Base-by-base conservation (phyloP, 768 basidiomycete genomes). In the Strobilomyces dryophilus region DNA sequence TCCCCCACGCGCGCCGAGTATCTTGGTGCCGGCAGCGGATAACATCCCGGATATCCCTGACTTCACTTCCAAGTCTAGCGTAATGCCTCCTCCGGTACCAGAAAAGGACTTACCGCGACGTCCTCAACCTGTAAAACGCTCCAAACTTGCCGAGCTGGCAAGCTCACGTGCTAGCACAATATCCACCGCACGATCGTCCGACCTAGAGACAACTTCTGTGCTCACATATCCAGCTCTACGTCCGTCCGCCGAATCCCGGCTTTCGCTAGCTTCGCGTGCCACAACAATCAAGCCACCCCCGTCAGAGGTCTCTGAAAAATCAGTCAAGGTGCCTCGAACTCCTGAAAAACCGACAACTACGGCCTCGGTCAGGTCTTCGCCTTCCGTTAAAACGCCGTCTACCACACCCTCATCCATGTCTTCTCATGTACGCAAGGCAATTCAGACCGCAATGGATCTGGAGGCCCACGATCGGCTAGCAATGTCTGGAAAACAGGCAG, bases 171-270 rank as follows among this genome's bases (percentile, higher is more conserved):
- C 82, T 3, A 80, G 79, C 51, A 75, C 75, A 27, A 63, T 74
- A 42, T 66, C 66, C 54, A 81, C 79, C 59, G 82, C 84, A 21
- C 72, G 77, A 45, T 80, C 82, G 21, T 80, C 78, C 3, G 79
- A 78, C 53, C 53, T 80, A 40, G 73, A 79, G 32, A 71, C 80
- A 0, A 82, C 80, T 4, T 83, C 87, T 24, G 75, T 86, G n/a
- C 79, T 83, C 60, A 89, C 89, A 1, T 90, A 84, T 62, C 84
- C 87, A 21, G 76, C 64, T 17, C 74, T 89, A 55, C 83, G 88
- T 17, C 89, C 87, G n/a, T 77, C 84, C 26, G 65, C 81, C 3
- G 76, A 79, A 45, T 89, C 87, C 18, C 63, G 70, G 29, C 54
- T 71, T 45, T 72, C 69, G 37, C 45, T 66, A 11, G 62, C 58